Conservation (phyloP, 2,329 filamentous ascomycete genomes). For the Teratosphaeria viscida region DNA sequence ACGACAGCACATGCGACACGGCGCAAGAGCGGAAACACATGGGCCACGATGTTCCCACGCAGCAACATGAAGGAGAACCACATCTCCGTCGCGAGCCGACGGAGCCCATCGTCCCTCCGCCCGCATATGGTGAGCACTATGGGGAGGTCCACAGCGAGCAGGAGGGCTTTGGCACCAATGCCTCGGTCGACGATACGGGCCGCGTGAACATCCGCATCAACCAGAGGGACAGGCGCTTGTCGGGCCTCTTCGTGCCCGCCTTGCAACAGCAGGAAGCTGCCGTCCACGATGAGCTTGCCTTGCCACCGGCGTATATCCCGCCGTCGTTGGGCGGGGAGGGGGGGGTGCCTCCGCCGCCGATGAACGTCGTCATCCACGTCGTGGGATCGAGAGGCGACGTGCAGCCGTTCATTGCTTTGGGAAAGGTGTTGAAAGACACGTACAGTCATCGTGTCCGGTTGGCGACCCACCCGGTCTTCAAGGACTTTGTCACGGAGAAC, state of each 20-base stretch:
- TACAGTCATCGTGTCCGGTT: constrained; percentile 39
- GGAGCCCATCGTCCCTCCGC: constrained; percentile 23
- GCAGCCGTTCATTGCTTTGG: constrained; percentile 40
- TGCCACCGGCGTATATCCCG: constrained; percentile 59
- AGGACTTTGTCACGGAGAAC: constrained; percentile 39
- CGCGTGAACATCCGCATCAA: constrained; percentile 72
- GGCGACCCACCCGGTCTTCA: constrained; percentile 40
- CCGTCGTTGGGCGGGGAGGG: constrained; percentile 58
- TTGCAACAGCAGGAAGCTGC: constrained; percentile 46
- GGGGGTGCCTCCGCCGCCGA: constrained; percentile 42
- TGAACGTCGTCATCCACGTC: constrained; percentile 41
- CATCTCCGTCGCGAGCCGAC: background rate
- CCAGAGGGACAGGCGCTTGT: constrained; percentile 55
- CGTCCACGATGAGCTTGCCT: constrained; percentile 37
- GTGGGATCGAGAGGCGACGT: constrained; percentile 41
- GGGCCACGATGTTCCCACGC: constrained; percentile 17
- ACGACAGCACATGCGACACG: constrained; percentile 6
- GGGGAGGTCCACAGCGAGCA: constrained; percentile 28
- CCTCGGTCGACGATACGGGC: constrained; percentile 49
- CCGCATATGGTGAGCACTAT: constrained; percentile 30
- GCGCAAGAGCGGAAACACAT: constrained; percentile 12
- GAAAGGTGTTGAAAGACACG: constrained; percentile 39
- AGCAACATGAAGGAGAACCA: background rate
- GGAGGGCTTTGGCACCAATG: constrained; percentile 30
- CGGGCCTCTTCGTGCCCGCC: constrained; percentile 56